Conservation (phyloP, 2,329 filamentous ascomycete species). For the Beauveria caledonica region DNA sequence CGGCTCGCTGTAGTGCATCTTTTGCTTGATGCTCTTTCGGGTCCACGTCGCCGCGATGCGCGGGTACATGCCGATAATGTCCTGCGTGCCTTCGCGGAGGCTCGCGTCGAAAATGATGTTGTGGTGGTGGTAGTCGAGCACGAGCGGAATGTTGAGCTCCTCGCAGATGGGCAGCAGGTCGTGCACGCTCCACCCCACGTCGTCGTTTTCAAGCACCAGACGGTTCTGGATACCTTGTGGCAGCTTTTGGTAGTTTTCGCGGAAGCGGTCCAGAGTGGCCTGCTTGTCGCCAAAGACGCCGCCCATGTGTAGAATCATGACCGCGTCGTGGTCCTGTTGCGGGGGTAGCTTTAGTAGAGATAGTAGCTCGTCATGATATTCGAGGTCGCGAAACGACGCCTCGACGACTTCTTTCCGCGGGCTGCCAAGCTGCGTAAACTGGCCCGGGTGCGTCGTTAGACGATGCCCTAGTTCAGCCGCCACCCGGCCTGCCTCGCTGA, state of each 20-base stretch:
- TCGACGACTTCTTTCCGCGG: conserved; percentile 69
- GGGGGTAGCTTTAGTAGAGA: conserved; percentile 66
- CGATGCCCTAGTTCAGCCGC: conserved; percentile 74
- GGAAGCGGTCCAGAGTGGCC: conserved; percentile 70
- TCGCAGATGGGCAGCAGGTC: conserved; percentile 85
- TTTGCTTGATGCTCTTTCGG: conserved; percentile 76
- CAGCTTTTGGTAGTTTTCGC: conserved; percentile 60
- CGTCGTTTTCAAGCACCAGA: conserved; percentile 88
- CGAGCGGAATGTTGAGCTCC: conserved; percentile 86
- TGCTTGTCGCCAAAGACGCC: conserved; percentile 82
- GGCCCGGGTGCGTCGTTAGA: conserved; percentile 83
- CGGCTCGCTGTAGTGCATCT: conserved; percentile 94
- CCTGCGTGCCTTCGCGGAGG: conserved; percentile 74
- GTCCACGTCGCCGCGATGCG: conserved; percentile 80
- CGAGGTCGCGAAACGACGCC: conserved; percentile 70
- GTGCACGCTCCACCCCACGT: conserved; percentile 87
- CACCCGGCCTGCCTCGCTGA: conserved; percentile 69
- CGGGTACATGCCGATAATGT: conserved; percentile 66
- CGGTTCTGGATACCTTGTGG: conserved; percentile 66
- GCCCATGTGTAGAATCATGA: conserved; percentile 93
- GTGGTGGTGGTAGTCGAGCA: conserved; percentile 91
- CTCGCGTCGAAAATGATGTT: conserved; percentile 79
- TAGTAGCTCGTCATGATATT: conserved; percentile 83
- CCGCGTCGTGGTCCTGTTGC: conserved; percentile 74
- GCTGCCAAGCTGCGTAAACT: conserved; percentile 86